A percentile compares a stretch with the other conserved stretches of the same genome.
Conservation (phyloP, 2,329 filamentous ascomycete genomes). For the Alternaria sp. region DNA sequence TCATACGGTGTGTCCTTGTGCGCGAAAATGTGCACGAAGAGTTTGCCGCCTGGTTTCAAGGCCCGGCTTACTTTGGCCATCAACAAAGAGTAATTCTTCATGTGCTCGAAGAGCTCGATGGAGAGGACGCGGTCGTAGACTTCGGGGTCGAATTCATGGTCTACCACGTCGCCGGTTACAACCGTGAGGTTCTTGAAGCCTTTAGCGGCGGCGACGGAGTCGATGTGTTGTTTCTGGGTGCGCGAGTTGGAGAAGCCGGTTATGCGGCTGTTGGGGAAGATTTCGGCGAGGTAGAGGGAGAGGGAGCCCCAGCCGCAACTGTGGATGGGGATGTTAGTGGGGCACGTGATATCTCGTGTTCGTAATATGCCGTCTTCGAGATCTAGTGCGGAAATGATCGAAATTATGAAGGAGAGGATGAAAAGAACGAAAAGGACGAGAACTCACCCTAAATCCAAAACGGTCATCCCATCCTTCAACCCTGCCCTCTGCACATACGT, state of each 20-base stretch:
- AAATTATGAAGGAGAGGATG: not conserved
- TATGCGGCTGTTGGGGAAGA: constrained; percentile 66
- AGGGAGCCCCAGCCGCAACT: constrained; percentile 74
- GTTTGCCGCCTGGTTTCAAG: constrained; percentile 67
- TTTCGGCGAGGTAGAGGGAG: constrained; percentile 69
- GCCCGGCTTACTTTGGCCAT: constrained; percentile 67
- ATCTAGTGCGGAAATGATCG: not conserved
- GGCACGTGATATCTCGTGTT: not conserved
- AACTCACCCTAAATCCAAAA: constrained; percentile 66
- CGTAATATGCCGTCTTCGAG: not conserved
- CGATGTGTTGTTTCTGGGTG: constrained; percentile 72
- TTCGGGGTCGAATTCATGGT: constrained; percentile 66
- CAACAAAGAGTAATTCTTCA: constrained; percentile 75
- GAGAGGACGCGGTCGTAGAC: constrained; percentile 70
- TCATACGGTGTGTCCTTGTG: constrained; percentile 72
- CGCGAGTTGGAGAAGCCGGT: constrained; percentile 73
- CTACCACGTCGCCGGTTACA: constrained; percentile 70
- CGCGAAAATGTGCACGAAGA: constrained; percentile 73
- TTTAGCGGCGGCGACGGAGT: constrained; percentile 62
- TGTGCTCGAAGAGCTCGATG: constrained; percentile 77
- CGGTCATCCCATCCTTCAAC: constrained; percentile 64
- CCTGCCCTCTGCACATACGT: constrained; percentile 67
- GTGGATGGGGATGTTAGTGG: not conserved
- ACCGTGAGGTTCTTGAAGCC: constrained; percentile 66
- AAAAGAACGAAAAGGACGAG: constrained; percentile 17